Percentiles rank a stretch among this genome's conserved stretches.
These are phyloP conservation scores for Geotrichum phurueaensis DNA, from an alignment of 1,139 yeast genomes.

Conservation along the genomic window DNA sequence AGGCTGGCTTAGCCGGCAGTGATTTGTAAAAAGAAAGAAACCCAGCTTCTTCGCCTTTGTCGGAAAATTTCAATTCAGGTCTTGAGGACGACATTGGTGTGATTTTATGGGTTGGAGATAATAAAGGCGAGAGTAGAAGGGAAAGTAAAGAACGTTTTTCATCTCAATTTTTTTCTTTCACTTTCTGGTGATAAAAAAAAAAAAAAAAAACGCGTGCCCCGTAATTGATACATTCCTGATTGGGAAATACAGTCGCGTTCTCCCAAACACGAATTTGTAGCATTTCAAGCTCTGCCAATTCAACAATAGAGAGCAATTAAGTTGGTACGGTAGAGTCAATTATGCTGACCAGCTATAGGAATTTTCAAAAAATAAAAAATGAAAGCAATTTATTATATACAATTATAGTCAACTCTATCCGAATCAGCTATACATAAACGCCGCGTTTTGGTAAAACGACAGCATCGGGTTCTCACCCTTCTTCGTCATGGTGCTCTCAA, in stretches of 20 bases:
- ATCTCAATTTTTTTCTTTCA: not conserved
- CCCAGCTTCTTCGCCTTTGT: slow-evolving; percentile 55
- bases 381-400: not conserved
- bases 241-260: not conserved
- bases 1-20: slow-evolving; percentile 41
- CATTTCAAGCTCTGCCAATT: not conserved
- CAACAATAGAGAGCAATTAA: no score
- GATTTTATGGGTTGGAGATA: not conserved
- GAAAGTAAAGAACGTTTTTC: not conserved
- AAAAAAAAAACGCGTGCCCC: not conserved
- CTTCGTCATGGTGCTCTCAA: slow-evolving; percentile 60
- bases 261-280: not conserved
- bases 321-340: no score
- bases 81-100: slow-evolving; percentile 40
- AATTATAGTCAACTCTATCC: not conserved
- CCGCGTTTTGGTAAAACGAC: slow-evolving; percentile 70
- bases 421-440: slow-evolving; percentile 52
- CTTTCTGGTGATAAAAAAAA: not conserved
- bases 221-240: not conserved
- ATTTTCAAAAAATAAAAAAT: not conserved
- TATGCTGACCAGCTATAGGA: not conserved
- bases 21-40: slow-evolving; percentile 54
- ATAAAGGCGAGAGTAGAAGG: not conserved
- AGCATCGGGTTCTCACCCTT: slow-evolving; percentile 87
- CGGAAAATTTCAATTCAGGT: slow-evolving; percentile 70